Percentiles rank a stretch among this genome's conserved stretches.
Evolutionary conservation across 1,139 yeast species (phyloP).

Genomic region (Suhomyces taliae): DNA sequence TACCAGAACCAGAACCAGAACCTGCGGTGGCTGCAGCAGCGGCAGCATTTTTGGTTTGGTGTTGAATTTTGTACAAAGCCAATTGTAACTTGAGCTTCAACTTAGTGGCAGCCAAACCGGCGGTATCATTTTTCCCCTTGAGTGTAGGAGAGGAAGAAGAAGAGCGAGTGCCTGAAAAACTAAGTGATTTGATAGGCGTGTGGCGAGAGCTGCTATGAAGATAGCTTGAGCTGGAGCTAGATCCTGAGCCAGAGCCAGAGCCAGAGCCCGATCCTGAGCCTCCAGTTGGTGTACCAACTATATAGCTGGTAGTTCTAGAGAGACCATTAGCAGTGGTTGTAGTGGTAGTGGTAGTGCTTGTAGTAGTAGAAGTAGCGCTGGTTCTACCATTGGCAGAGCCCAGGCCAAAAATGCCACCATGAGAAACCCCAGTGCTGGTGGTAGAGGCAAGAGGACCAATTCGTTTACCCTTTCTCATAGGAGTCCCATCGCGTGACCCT

Average conservation of each 20-base stretch:
- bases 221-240: conserved; percentile 1
- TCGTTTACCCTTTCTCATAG: conserved; percentile 13
- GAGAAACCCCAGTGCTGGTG: neutral
- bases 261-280: neutral
- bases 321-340: conserved; percentile 1
- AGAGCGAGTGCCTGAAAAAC: conserved; percentile 25
- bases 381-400: neutral
- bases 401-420: neutral
- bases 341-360: too few species aligned
- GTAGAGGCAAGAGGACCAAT: conserved; percentile 6
- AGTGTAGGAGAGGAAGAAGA: conserved; percentile 5
- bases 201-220: conserved; percentile 2
- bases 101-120: conserved; percentile 52
- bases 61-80: conserved; percentile 71
- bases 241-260: too few species aligned
- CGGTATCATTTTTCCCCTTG: conserved; percentile 14
- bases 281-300: conserved; percentile 3
- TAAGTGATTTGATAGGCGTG: conserved; percentile 18
- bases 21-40: neutral
- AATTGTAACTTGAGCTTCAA: conserved; percentile 70
- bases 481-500: conserved; percentile 13
- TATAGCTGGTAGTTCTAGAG: conserved; percentile 3
- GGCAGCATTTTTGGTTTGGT: conserved; percentile 2
- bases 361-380: too few species aligned
- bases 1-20: neutral